These are phyloP conservation scores for Aspergillus indologenus DNA, from an alignment of 495 filamentous ascomycete genomes.

Conservation along the genomic window DNA sequence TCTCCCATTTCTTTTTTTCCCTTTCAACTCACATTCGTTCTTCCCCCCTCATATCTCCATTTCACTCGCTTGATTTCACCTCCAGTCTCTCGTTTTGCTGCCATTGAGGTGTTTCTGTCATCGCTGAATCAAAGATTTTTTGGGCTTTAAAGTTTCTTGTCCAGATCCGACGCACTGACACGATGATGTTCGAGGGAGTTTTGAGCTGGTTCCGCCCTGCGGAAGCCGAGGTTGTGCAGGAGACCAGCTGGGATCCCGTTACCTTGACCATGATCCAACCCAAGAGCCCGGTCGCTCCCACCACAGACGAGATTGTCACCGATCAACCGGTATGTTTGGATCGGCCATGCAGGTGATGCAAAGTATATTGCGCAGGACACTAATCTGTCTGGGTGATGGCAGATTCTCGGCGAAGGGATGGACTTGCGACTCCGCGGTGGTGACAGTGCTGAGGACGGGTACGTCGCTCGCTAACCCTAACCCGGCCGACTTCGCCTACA, in stretches of 20 bases:
- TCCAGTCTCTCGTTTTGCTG: not conserved
- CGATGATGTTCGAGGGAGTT: slow-evolving; percentile 3
- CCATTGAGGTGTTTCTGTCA: not conserved
- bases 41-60: not conserved
- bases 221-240: not conserved
- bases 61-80: not conserved
- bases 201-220: slow-evolving; percentile 8
- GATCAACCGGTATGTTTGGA: slow-evolving; percentile 6
- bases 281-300: slow-evolving; percentile 1
- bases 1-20: not conserved
- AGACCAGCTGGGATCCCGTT: slow-evolving; percentile 1
- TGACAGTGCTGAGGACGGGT: slow-evolving; percentile 8
- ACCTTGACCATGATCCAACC: slow-evolving; percentile 11
- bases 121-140: not conserved
- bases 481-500: no score
- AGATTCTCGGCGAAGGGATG: slow-evolving; percentile 5
- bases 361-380: not conserved
- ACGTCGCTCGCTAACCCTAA: no score
- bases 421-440: slow-evolving; percentile 8
- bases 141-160: not conserved
- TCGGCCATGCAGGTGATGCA: not conserved
- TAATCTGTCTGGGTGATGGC: not conserved
- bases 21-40: not conserved
- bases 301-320: not conserved
- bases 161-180: not conserved